A percentile compares a stretch with the other conserved stretches of the same genome.
phyloP scores from a whole-genome alignment of 2,329 filamentous ascomycete species.

The Aspergillus brasiliensis region DNA sequence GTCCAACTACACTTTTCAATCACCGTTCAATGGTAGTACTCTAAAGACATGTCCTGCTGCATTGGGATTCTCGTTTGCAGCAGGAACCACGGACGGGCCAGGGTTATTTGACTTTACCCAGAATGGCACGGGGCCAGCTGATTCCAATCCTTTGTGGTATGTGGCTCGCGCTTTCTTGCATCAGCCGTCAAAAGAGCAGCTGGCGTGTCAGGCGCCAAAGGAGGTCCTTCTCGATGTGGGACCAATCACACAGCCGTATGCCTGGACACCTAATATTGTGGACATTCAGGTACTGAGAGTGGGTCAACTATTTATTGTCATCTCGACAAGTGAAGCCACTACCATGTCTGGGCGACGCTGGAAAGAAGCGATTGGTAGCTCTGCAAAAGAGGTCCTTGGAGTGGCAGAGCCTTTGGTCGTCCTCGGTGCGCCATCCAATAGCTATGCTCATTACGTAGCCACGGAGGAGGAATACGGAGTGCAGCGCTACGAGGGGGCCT shows the following conservation, averaged over 20 bases:
- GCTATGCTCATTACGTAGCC: constrained; percentile 79
- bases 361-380: constrained; percentile 67
- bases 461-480: constrained; percentile 79
- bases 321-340: constrained; percentile 83
- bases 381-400: constrained; percentile 54
- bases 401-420: constrained; percentile 70
- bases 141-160: constrained; percentile 77
- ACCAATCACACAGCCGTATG: constrained; percentile 73
- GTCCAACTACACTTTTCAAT: constrained; percentile 70
- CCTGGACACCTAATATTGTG: constrained; percentile 89
- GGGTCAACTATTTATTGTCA: constrained; percentile 80
- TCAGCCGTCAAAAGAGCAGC: constrained; percentile 68
- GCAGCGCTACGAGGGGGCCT: constrained; percentile 94
- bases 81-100: constrained; percentile 87
- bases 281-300: constrained; percentile 84
- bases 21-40: constrained; percentile 66
- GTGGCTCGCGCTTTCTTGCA: constrained; percentile 74
- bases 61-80: constrained; percentile 88
- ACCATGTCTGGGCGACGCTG: constrained; percentile 92
- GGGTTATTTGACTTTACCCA: constrained; percentile 94
- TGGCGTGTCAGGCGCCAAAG: constrained; percentile 76
- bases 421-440: constrained; percentile 85
- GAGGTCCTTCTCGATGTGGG: constrained; percentile 87
- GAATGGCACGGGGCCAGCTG: constrained; percentile 70
- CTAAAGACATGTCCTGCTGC: constrained; percentile 79